Evolutionary conservation across 164 flowering plant genomes (phyloP), one percentile per base, ranked within the genome.

Genomic region (Stephania yunnanensis): DNA sequence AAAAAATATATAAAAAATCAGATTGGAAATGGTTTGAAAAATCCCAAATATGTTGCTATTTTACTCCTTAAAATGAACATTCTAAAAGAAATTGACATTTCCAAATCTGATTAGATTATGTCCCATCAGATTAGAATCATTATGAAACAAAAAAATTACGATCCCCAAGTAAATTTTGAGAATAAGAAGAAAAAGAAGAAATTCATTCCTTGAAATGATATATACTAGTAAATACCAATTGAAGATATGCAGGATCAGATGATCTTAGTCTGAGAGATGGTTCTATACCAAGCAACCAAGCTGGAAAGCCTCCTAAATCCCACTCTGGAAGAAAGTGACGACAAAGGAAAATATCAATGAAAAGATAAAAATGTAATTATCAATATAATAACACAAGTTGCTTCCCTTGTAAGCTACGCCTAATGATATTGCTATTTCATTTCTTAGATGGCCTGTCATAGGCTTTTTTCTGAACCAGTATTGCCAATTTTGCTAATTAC

Each of bases 301-400:
- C 86, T 77, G 99, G 99, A 71, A 93, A 93, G 44, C 99, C 99
- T 58, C 99, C 99, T 31, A 93, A 83, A 81, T 95, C 99, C 99
- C 99, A 95, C 80, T 95, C 99, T 95, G 90, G 81, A 85, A 80
- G 31, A 73, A 80, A 77, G 71, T 73, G 20, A 76, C 68, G 36
- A 6, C 45, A 53, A 45, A 52, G 5, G 19, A 69, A 42, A 68
- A 45, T n/a, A 42, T 44, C 69, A 68, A 72, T 42, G n/a, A 72
- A 25, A 30, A 52, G 68, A 72, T 55, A 55, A 55, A 50, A 55
- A 5, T 11, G 63, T 11, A 55, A 55, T 15, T 12, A 55, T 55
- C 6, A 3, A 48, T 55, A 55, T 55, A 55, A 1, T 15, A 55
- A 12, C 17, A 15, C 17, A 55, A 55, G n/a, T 36, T 12, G 13